A percentile compares a stretch with the other conserved stretches of the same genome.
These are phyloP conservation scores for Alnus rubra DNA, from an alignment of 306 rosid species.

Conservation along the genomic window DNA sequence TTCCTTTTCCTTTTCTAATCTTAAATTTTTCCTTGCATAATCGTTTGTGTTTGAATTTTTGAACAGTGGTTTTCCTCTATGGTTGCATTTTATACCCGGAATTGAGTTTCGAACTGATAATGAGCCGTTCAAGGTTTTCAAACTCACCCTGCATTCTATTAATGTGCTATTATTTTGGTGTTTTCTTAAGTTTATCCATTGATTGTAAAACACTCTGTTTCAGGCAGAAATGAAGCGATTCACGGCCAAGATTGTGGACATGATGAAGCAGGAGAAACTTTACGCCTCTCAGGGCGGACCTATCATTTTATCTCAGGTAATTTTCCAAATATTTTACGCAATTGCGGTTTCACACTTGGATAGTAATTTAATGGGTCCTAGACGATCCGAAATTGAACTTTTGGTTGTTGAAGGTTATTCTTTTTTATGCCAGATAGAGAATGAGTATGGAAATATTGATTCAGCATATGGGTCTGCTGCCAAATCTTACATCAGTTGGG, in stretches of 20 bases:
- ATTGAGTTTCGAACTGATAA: conserved; percentile 78
- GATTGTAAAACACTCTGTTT: conserved; percentile 13
- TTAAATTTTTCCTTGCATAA: background rate
- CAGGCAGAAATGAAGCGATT: conserved; percentile 92
- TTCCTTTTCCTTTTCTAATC: background rate
- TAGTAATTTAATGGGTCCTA: background rate
- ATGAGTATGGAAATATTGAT: conserved; percentile 78
- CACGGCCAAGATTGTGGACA: conserved; percentile 74
- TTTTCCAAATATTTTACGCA: background rate
- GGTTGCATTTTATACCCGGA: conserved; percentile 88
- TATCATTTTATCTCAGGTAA: conserved; percentile 89
- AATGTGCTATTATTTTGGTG: background rate
- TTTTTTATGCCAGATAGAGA: conserved; percentile 61
- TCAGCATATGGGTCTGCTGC: conserved; percentile 59
- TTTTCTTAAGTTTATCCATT: conserved; percentile 6
- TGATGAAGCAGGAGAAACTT: conserved; percentile 83
- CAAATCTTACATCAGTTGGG: conserved; percentile 76
- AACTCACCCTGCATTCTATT: conserved; percentile 5
- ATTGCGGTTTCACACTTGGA: background rate
- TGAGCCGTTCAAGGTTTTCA: conserved; percentile 70
- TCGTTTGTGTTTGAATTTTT: conserved; percentile 20
- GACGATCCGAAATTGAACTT: background rate
- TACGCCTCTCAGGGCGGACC: conserved; percentile 97
- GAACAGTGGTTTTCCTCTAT: conserved; percentile 85
- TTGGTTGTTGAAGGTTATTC: background rate